These are phyloP conservation scores for Stereocaulon alpinum DNA, from an alignment of 495 filamentous ascomycete genomes.

Conservation along the genomic window DNA sequence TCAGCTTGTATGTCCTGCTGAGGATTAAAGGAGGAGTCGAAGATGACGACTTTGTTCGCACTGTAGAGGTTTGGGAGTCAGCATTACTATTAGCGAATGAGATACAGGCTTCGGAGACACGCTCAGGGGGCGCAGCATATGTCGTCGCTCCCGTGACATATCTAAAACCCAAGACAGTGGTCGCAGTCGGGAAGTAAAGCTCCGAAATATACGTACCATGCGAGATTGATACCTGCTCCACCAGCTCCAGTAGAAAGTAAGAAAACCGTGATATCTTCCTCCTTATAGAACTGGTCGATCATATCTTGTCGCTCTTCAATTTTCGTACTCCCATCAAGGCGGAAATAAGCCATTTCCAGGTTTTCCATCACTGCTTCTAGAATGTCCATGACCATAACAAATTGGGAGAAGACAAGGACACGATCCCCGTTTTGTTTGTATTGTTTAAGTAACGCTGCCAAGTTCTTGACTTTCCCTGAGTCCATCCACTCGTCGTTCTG, in stretches of 20 bases:
- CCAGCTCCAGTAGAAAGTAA: slow-evolving; percentile 87
- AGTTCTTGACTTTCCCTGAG: slow-evolving; percentile 75
- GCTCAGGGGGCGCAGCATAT: too few relatives aligned
- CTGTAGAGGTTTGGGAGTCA: neutral
- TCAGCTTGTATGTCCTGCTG: slow-evolving; percentile 95
- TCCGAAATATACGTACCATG: slow-evolving; percentile 32
- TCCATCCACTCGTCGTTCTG: slow-evolving; percentile 78
- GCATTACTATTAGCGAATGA: neutral
- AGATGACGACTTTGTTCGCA: slow-evolving; percentile 96
- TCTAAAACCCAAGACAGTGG: too few relatives aligned
- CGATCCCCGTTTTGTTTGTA: slow-evolving; percentile 80
- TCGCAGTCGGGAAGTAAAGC: too few relatives aligned
- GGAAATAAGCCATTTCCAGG: slow-evolving; percentile 60
- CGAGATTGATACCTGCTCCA: slow-evolving; percentile 89
- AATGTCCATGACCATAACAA: slow-evolving; percentile 83
- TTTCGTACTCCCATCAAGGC: slow-evolving; percentile 75
- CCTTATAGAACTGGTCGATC: slow-evolving; percentile 74
- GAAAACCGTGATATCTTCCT: slow-evolving; percentile 76
- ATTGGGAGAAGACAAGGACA: slow-evolving; percentile 82
- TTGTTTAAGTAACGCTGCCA: slow-evolving; percentile 57
- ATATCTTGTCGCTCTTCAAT: slow-evolving; percentile 74
- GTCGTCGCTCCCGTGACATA: too few relatives aligned
- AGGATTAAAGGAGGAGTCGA: slow-evolving; percentile 90
- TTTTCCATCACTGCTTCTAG: slow-evolving; percentile 71
- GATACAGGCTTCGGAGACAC: too few relatives aligned